Base-by-base conservation (phyloP, 352 stramenopile genomes). In the Globisporangium heterothallicum region DNA sequence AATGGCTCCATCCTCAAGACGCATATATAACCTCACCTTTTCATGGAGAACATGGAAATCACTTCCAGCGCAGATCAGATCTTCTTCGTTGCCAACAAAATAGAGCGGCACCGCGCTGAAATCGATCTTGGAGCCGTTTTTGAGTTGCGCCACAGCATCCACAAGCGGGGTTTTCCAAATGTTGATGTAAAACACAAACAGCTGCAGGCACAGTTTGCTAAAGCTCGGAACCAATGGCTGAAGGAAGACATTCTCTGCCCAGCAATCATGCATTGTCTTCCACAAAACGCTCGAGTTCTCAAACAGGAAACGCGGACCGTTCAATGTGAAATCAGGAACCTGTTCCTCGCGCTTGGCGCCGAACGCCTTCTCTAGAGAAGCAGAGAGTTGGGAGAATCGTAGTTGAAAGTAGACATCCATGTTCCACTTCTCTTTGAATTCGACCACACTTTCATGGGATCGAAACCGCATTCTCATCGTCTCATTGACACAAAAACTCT, bases 341-440 rank as follows among this genome's bases (percentile, higher is more conserved):
- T 52, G 27, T 14, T 81, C 50, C 18, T 70, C 59, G 18, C 63
- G 56, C 41, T 71, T 64, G 6, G 62, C 43, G 0, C 60, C 65
- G 41, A 89, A 86, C 7, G 76, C 69, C 13, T 69, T 64, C 34
- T 88, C 71, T 8, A 93, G 43, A 6, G 52, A 61, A 4, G 68
- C 53, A 27, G 76, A 61, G 4, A 93, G 46, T 57, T 91, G 63
- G 7, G 69, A 72, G 29, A 67, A 72, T 34, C 78, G 77, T 46
- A 92, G 61, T 53, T 95, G 80, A 47, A 92, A 93, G 66, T 95
- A 95, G 18, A 93, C 77, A 36, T 91, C 83, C 52, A 92, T 72
- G 49, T 95, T 92, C 84, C 84, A 95, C 60, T 86, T 88, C 42
- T 92, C 81, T 51, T 85, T 88, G 60, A 95, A 95, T 30, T 86